Evolutionary conservation across 768 basidiomycete species (phyloP), one percentile per base, ranked within the genome.

Genomic region (Pleurotus pulmonarius): DNA sequence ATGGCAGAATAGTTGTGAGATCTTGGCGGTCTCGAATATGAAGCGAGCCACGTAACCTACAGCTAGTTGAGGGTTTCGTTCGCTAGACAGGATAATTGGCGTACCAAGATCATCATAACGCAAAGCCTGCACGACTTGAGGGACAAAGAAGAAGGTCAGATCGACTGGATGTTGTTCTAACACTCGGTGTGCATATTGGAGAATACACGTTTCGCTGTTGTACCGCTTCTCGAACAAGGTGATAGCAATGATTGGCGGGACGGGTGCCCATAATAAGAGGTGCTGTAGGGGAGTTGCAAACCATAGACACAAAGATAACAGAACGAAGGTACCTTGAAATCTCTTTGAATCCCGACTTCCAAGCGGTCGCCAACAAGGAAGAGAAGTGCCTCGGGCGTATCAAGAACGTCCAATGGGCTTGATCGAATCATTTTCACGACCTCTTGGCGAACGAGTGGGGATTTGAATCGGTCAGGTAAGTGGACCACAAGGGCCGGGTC

Each of bases 81-180:
- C 25, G n/a, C 15, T 3, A 9, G 25, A 4, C 25, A 29, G 45
- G 22, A 8, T 24, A 25, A 53, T 8, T 37, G 13, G 60, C 81
- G 55, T 65, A 94, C 95, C 94, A 4, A 92, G 77, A 11, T 87
- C 83, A 64, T 99, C 97, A 52, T 90, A 84, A 8, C 97, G 89
- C 13, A 99, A 78, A 3, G 94, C 94, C 66, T 99, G 97, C 1
- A 98, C 97, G 16, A 98, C 87, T 78, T 99, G 97, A 0, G 97
- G 97, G 29, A 99, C 94, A 66, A 96, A 99, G 77, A 98, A 99
- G 80, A 99, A 99, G 0, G 96, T 96, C 51, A 98, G 67, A 12
- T 92, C 88, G 8, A 98, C 92, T 0, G 94, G 91, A 66, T 98
- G 94, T 67, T 96, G 91, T 67, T 94, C 94, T 43, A 99, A 73